Conservation (phyloP, 192 early-diverging fungal genomes). For the Geranomyces michiganensis region DNA sequence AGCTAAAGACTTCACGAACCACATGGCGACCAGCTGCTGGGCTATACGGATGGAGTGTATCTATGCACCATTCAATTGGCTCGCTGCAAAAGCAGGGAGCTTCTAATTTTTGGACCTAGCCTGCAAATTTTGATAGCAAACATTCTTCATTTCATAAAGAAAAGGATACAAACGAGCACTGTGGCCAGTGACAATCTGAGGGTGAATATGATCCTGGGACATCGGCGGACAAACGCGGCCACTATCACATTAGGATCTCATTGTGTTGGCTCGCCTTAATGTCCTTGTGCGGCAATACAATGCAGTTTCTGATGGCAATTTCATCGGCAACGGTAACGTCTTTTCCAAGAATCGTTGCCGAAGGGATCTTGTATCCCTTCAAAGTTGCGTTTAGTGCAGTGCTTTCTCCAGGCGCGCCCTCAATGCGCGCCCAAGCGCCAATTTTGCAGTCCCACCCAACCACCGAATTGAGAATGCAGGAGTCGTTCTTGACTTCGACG, state of each 20-base stretch:
- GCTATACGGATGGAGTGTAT: too few relatives aligned
- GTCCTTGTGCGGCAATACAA: constrained; percentile 98
- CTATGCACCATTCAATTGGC: too few relatives aligned
- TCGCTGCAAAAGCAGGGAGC: too few relatives aligned
- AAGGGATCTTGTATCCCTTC: constrained; percentile 89
- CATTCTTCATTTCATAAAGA: too few relatives aligned
- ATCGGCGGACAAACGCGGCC: too few relatives aligned
- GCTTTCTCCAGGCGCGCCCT: constrained; percentile 78
- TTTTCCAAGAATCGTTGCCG: constrained; percentile 88
- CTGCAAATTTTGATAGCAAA: too few relatives aligned
- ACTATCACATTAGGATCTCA: constrained; percentile 69
- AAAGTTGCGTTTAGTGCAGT: constrained; percentile 73
- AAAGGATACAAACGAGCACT: too few relatives aligned
- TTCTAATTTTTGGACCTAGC: too few relatives aligned
- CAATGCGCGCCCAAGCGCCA: constrained; percentile 91
- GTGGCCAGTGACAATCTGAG: too few relatives aligned
- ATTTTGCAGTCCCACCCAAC: constrained; percentile 94
- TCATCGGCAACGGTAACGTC: constrained; percentile 93
- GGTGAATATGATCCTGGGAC: too few relatives aligned
- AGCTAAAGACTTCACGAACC: too few relatives aligned
- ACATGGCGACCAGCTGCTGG: too few relatives aligned
- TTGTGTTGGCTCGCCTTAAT: constrained; percentile 86
- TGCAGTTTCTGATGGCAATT: constrained; percentile 92
- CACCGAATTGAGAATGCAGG: constrained; percentile 84
- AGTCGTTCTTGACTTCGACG: constrained; percentile 86